A percentile compares a stretch with the other conserved stretches of the same genome.
Evolutionary conservation across 495 filamentous ascomycete species (phyloP).

Genomic region (Umbilicaria muhlenbergii): DNA sequence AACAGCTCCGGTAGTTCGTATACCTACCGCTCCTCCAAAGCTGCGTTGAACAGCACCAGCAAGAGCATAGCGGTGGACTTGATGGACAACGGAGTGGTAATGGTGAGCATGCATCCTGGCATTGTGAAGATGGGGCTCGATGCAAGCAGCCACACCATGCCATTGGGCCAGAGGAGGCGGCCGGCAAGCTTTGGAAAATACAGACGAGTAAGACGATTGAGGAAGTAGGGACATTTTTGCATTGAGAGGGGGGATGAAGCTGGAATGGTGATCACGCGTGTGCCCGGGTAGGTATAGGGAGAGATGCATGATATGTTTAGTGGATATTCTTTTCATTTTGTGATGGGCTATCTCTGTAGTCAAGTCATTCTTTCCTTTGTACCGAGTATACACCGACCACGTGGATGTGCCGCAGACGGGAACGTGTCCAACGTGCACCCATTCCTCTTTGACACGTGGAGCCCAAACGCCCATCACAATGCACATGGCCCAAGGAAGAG

Average conservation of each 20-base stretch:
- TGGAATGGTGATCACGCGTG: constrained; percentile 20
- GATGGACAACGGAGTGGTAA: constrained; percentile 16
- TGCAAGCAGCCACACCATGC: constrained; percentile 6
- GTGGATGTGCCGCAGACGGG: too few relatives aligned
- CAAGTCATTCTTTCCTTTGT: too few relatives aligned
- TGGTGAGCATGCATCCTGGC: constrained; percentile 24
- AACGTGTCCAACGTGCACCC: too few relatives aligned
- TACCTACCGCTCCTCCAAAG: constrained; percentile 44
- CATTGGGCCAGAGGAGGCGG: constrained; percentile 23
- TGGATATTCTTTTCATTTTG: too few relatives aligned
- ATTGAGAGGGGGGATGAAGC: constrained; percentile 20
- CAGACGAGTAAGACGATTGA: constrained; percentile 16
- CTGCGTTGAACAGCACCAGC: constrained; percentile 25
- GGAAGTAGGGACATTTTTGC: constrained; percentile 21
- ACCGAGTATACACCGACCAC: too few relatives aligned
- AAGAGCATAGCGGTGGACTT: constrained; percentile 24
- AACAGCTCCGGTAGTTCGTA: constrained; percentile 45
- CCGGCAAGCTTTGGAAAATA: constrained; percentile 21
- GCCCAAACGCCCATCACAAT: too few relatives aligned
- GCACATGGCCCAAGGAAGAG: too few relatives aligned
- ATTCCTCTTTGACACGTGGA: too few relatives aligned
- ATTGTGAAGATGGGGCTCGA: constrained; percentile 16
- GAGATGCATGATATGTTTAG: constrained; percentile 10
- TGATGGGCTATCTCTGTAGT: too few relatives aligned
- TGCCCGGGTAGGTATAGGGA: constrained; percentile 43